Percentiles rank a stretch among this genome's conserved stretches.
These are phyloP conservation scores for Vaccinium darrowii DNA, from an alignment of 148 eudicot genomes.

Conservation along the genomic window DNA sequence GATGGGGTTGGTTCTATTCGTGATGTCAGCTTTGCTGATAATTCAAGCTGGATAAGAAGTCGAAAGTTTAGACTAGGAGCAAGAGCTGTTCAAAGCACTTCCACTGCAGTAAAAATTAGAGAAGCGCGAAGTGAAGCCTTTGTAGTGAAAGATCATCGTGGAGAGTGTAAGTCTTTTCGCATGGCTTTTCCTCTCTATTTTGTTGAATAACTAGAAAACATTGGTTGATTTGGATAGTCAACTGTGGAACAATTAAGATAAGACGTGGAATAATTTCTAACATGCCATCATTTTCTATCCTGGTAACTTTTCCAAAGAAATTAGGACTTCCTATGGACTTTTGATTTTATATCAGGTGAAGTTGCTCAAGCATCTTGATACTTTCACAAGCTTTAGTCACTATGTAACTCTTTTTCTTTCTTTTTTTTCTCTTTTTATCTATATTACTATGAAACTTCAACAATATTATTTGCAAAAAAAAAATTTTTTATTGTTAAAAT, in stretches of 20 bases:
- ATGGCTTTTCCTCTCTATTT: not conserved
- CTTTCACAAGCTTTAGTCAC: no score
- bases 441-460: not conserved
- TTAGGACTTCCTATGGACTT: no score
- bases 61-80: constrained; percentile 71
- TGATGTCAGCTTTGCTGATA: constrained; percentile 59
- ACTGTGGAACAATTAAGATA: no score
- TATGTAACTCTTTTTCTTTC: no score
- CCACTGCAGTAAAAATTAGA: constrained; percentile 41
- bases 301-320: no score
- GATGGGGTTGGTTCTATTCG: constrained; percentile 61
- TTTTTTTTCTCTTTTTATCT: not conserved
- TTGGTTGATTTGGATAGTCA: not conserved
- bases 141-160: constrained; percentile 83
- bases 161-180: constrained; percentile 59
- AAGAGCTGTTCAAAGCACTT: constrained; percentile 31
- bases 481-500: not conserved
- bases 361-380: no score
- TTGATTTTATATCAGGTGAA: no score
- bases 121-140: constrained; percentile 80
- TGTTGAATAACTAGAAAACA: not conserved
- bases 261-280: not conserved
- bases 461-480: not conserved
- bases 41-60: constrained; percentile 87
- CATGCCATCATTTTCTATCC: not conserved